phyloP scores from a whole-genome alignment of 768 basidiomycete genomes.

The Tricholoma saponaceum region DNA sequence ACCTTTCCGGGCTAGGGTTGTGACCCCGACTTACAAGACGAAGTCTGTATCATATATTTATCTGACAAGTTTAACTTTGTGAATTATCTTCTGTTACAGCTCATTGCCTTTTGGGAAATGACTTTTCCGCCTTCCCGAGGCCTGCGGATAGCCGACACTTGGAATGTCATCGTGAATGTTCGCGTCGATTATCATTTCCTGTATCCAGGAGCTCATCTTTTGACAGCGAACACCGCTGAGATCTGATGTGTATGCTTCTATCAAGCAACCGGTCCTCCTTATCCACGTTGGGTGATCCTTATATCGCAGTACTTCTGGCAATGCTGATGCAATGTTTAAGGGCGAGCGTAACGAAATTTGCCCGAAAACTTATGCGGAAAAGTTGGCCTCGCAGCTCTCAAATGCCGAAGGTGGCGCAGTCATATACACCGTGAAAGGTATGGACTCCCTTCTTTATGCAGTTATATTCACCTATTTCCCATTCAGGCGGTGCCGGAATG shows the following conservation, averaged over 20 bases:
- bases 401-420: conserved; percentile 47
- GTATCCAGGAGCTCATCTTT: background rate
- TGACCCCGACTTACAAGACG: conserved; percentile 57
- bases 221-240: conserved; percentile 53
- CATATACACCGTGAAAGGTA: conserved; percentile 62
- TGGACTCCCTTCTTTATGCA: background rate
- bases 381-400: conserved; percentile 42
- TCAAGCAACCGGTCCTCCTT: conserved; percentile 63
- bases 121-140: conserved; percentile 51
- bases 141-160: conserved; percentile 45
- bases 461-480: background rate
- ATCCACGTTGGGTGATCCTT: conserved; percentile 49
- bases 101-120: conserved; percentile 64
- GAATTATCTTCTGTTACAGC: conserved; percentile 28
- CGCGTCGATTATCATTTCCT: conserved; percentile 16
- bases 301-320: background rate
- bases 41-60: conserved; percentile 36
- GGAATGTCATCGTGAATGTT: conserved; percentile 60
- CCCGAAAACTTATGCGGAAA: conserved; percentile 55
- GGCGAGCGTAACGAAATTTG: conserved; percentile 55
- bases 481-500: conserved; percentile 49
- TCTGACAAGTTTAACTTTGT: background rate
- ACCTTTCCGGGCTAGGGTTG: conserved; percentile 34
- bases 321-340: conserved; percentile 26
- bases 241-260: conserved; percentile 41